These are phyloP conservation scores for Podospora appendiculata DNA, from an alignment of 495 filamentous ascomycete species.

Conservation along the genomic window DNA sequence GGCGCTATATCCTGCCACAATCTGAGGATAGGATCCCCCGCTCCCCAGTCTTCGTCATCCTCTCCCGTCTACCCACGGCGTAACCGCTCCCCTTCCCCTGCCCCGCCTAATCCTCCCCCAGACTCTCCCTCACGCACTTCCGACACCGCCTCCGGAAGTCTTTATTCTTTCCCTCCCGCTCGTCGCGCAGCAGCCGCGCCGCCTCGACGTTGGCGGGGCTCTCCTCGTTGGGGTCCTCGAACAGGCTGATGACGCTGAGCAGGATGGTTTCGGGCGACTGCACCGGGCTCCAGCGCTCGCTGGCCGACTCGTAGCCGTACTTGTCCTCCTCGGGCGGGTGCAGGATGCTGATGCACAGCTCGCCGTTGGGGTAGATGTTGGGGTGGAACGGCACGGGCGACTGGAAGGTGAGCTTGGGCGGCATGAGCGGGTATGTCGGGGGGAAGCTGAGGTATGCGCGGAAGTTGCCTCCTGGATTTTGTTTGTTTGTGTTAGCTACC, in stretches of 20 bases:
- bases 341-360: conserved; percentile 94
- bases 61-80: too few species aligned
- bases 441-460: conserved; percentile 74
- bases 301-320: conserved; percentile 88
- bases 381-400: conserved; percentile 83
- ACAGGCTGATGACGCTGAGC: conserved; percentile 86
- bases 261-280: conserved; percentile 95
- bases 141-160: conserved; percentile 73
- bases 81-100: neutral
- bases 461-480: conserved; percentile 71
- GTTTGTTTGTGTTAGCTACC: neutral
- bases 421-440: conserved; percentile 75
- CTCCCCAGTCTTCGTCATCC: too few species aligned
- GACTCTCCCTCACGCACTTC: conserved; percentile 73
- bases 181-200: conserved; percentile 76
- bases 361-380: conserved; percentile 85
- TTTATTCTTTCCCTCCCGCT: conserved; percentile 49
- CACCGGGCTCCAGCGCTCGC: conserved; percentile 93
- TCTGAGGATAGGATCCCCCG: too few species aligned
- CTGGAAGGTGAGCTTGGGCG: conserved; percentile 88
- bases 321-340: conserved; percentile 95
- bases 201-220: conserved; percentile 94
- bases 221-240: conserved; percentile 90
- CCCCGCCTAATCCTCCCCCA: conserved; percentile 57
- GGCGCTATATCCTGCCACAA: too few species aligned